A percentile compares a stretch with the other conserved stretches of the same genome.
These are phyloP conservation scores for Gloeostereum incarnatum DNA, from an alignment of 768 basidiomycete species.

Conservation along the genomic window DNA sequence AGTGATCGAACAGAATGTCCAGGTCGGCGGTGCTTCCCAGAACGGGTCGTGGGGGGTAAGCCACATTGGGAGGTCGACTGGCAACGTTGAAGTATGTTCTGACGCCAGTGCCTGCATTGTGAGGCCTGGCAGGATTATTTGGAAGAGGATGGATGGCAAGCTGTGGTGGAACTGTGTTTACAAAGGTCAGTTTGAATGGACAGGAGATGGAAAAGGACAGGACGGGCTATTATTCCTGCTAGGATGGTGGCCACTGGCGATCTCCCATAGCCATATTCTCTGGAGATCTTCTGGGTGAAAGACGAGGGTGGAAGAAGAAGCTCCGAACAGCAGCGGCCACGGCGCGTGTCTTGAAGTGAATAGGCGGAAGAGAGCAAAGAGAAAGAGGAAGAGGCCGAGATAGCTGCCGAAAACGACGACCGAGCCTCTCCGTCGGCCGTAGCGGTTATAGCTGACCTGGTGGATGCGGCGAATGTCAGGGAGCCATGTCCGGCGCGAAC, in stretches of 20 bases:
- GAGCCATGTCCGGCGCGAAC: constrained; percentile 48
- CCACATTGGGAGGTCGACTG: constrained; percentile 48
- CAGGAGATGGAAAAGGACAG: constrained; percentile 7
- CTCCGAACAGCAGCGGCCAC: constrained; percentile 25
- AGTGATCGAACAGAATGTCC: constrained; percentile 88
- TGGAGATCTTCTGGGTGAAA: constrained; percentile 65
- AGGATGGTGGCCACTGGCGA: constrained; percentile 84
- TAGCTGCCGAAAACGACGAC: constrained; percentile 42
- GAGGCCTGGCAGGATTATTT: constrained; percentile 6
- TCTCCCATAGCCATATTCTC: constrained; percentile 90
- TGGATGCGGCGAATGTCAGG: constrained; percentile 43
- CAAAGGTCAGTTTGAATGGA: not conserved
- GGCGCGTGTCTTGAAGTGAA: constrained; percentile 31
- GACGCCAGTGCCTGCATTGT: constrained; percentile 45
- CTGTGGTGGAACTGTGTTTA: constrained; percentile 2
- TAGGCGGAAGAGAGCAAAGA: constrained; percentile 34
- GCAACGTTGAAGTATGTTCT: constrained; percentile 72
- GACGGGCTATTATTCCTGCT: constrained; percentile 58
- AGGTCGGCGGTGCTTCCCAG: constrained; percentile 83
- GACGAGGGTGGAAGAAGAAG: constrained; percentile 57
- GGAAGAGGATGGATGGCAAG: constrained; percentile 1
- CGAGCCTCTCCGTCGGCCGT: constrained; percentile 47
- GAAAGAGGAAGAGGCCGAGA: constrained; percentile 38
- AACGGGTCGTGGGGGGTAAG: constrained; percentile 82
- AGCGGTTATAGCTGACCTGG: constrained; percentile 30